These are phyloP conservation scores for Triticum dicoccoides DNA, from an alignment of 176 grass and related monocot species.

Conservation along the genomic window DNA sequence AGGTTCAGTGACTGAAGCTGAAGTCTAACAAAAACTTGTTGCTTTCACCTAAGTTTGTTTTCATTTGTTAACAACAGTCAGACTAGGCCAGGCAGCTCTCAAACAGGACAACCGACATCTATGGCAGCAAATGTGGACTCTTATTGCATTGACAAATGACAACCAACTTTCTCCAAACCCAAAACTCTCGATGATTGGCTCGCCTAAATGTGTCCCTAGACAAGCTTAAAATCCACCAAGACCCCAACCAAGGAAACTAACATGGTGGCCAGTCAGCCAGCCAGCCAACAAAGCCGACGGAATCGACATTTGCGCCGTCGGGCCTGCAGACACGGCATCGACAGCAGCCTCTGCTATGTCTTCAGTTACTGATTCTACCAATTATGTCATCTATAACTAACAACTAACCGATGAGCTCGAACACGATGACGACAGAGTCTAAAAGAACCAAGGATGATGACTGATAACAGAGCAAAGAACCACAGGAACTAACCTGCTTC, in stretches of 20 bases:
- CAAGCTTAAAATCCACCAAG: background rate
- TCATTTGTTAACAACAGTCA: background rate
- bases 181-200: background rate
- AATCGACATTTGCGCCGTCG: too few species aligned
- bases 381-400: background rate
- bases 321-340: too few species aligned
- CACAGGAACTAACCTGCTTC: too few species aligned
- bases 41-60: background rate
- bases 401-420: background rate
- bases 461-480: too few species aligned
- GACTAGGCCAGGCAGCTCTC: too few species aligned
- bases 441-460: background rate
- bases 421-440: background rate
- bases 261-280: background rate
- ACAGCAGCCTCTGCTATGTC: background rate
- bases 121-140: background rate
- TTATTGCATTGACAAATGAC: background rate
- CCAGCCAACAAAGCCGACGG: too few species aligned
- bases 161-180: background rate
- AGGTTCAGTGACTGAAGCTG: too few species aligned
- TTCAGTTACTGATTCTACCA: too few species aligned
- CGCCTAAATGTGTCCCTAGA: too few species aligned
- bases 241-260: background rate
- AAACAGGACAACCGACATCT: background rate
- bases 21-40: too few species aligned